Evolutionary conservation across 768 basidiomycete species (phyloP), one percentile per base, ranked within the genome.

Genomic region (Serendipita sp.): DNA sequence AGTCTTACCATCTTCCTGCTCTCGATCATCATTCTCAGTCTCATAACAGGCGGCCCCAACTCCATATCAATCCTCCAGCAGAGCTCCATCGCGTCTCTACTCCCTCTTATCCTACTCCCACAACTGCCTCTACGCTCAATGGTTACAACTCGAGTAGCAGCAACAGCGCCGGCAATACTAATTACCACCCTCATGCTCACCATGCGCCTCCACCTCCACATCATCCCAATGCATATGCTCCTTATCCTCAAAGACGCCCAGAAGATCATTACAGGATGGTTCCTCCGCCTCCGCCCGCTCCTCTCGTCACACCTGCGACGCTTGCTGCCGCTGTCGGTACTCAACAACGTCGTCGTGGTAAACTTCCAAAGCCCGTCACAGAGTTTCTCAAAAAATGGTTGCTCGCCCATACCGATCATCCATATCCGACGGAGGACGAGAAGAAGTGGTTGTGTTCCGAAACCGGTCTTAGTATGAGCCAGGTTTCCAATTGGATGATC

Each of bases 401-500:
- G 38, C 86, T 91, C 71, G 83, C 86, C 68, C 89, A 92, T 71
- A 86, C 86, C 1, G 89, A 91, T 72, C 90, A 91, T 70, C 89
- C 89, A 30, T 92, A 92, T 73, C 89, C 89, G 36, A 85, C 83
- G 69, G 89, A 92, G 73, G 88, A 91, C 67, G 89, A 91, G 79
- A 92, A 92, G 76, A 91, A 91, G 71, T 86, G 88, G 72, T 76
- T 92, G 68, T 91, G 89, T 74, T 83, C 86, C 69, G 86, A 87
- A 45, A 92, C 89, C 1, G 88, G 88, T 30, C 76, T 92, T 68
- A 88, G 85, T 76, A 91, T 91, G 88, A 83, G 80, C 74, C 89
- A 92, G 74, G 88, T 91, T 0, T 89, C 88, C 63, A 91, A 91
- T 73, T 91, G 89, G 89, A 91, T 91, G 89, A 91, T 91, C 71